Conservation (phyloP, 108 stramenopile genomes). For the Fistulifera pelliculosa region DNA sequence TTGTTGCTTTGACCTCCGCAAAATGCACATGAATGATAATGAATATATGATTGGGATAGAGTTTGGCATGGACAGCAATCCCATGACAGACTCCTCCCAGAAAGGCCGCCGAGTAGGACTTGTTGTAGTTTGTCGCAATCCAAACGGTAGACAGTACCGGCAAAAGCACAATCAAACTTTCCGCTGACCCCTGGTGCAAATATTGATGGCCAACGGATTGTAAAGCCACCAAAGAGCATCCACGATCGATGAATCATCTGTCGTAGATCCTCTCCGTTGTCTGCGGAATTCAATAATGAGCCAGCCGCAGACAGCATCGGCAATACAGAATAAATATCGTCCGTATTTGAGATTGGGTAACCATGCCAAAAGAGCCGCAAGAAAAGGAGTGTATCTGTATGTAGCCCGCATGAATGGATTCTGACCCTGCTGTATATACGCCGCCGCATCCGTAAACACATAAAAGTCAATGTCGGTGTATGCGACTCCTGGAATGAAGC, state of each 20-base stretch:
- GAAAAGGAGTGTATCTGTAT: conserved; percentile 99
- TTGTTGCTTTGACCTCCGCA: conserved; percentile 15
- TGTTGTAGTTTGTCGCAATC: conserved; percentile 8
- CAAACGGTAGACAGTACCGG: conserved; percentile 72
- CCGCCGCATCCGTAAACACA: conserved; percentile 79
- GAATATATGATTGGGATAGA: conserved; percentile 86
- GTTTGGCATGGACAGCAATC: conserved; percentile 72
- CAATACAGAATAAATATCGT: conserved; percentile 68
- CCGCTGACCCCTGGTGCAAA: conserved; percentile 90
- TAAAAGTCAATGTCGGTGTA: conserved; percentile 89
- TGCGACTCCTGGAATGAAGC: conserved; percentile 50
- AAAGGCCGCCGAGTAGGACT: conserved; percentile 18
- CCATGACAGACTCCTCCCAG: conserved; percentile 70
- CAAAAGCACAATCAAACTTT: conserved; percentile 74
- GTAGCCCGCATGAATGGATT: conserved; percentile 91
- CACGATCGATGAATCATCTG: conserved; percentile 11
- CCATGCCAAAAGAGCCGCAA: conserved; percentile 63
- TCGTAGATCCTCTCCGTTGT: conserved; percentile 5
- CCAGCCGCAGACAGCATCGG: conserved; percentile 75
- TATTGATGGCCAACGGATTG: conserved; percentile 90
- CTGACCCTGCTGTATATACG: conserved; percentile 38
- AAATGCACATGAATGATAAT: conserved; percentile 54
- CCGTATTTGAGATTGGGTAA: conserved; percentile 31
- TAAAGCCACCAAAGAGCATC: conserved; percentile 78
- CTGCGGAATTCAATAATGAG: conserved; percentile 40